Evolutionary conservation across 1,139 yeast species (phyloP), one percentile per base, ranked within the genome.

Genomic region (Saccharomyces hybrid): DNA sequence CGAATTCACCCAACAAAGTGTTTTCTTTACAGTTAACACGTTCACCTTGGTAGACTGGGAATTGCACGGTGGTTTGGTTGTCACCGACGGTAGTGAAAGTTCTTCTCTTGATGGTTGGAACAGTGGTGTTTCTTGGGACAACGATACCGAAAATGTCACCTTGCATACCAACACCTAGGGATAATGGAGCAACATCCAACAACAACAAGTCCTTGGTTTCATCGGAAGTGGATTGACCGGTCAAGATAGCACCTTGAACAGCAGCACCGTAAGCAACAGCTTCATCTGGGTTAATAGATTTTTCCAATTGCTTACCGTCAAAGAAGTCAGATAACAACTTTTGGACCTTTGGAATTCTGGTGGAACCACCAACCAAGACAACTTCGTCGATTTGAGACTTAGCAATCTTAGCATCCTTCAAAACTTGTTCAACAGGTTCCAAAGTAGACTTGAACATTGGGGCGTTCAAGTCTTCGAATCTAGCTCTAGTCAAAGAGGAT

Each of bases 1-100:
- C 98, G 79, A 93, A 93, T 82, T 93, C 97, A 84, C 99, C 99
- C 77, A 93, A 88, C 75, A 91, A 86, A 74, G 97, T 90, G 95
- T 93, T 93, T 82, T 93, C 98, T 69, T 89, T 76, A 84, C 98
- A 91, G 96, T 91, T 93, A 75, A 90, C 97, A 84, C 99, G 96
- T 83, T 93, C 99, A 86, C 99, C 99, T 81, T 93, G 98, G 91
- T 91, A 93, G 64, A 93, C 98, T 78, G 97, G 99, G 97, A 93
- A 91, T 78, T 89, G 96, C 70, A 93, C 99, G 70, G 97, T 89
- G 76, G 98, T 91, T 82, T 93, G 99, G 86, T 89, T 93, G 86
- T 93, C 99, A 74, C 88, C 97, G 74, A 88, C 97, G 73, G 99
- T 93, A 79, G 99, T 91, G 95, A 93, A 93, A 72, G 98, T 93